Conservation (phyloP, 179 eudicot genomes). For the Nepenthes alata region DNA sequence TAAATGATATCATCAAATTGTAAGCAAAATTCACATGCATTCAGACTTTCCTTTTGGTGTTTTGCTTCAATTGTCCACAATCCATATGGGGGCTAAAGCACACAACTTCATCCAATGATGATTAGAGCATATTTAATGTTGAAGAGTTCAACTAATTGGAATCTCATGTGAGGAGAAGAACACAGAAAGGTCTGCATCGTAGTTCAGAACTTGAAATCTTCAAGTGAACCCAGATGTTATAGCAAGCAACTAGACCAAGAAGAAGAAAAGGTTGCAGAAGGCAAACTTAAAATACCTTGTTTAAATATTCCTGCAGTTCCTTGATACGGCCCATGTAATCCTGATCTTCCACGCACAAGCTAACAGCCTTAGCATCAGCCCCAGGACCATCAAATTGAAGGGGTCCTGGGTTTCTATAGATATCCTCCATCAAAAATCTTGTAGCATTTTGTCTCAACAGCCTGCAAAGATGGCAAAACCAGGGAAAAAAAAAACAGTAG, state of each 20-base stretch:
- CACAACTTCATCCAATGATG: no score
- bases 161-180: no score
- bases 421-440: slow-evolving; percentile 82
- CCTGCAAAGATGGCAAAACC: slow-evolving; percentile 30
- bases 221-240: neutral
- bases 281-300: slow-evolving; percentile 37
- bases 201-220: neutral
- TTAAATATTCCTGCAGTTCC: slow-evolving; percentile 66
- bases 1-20: no score
- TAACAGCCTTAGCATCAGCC: slow-evolving; percentile 77
- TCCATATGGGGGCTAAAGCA: no score
- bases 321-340: slow-evolving; percentile 98
- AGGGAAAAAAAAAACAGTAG: slow-evolving; percentile 9
- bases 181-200: neutral
- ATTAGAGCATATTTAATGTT: no score
- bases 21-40: no score
- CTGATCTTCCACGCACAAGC: slow-evolving; percentile 86
- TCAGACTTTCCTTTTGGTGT: no score
- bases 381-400: slow-evolving; percentile 97
- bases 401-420: slow-evolving; percentile 97
- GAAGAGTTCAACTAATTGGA: no score
- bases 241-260: neutral
- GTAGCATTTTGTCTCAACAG: slow-evolving; percentile 69
- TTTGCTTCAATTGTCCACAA: no score
- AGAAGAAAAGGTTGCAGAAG: neutral